phyloP scores from a whole-genome alignment of 768 basidiomycete species.

The Agrocybe pediades region DNA sequence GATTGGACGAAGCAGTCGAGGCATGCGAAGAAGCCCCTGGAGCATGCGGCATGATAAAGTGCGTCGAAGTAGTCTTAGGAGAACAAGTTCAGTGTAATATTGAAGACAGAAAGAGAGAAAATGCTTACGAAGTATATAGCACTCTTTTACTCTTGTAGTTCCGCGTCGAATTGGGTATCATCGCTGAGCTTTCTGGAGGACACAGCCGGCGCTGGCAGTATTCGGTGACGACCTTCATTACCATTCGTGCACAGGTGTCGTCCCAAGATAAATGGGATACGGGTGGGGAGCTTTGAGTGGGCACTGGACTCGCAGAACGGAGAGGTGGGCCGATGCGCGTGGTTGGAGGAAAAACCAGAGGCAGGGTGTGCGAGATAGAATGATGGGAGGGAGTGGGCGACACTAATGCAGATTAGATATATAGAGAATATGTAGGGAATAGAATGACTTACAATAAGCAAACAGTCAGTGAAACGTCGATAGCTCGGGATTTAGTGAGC shows the following conservation, averaged over 20 bases:
- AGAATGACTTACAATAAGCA: slow-evolving; percentile 60
- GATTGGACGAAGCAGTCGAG: no score
- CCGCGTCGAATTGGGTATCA: no score
- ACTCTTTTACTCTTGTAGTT: no score
- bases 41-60: no score
- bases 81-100: no score
- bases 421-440: background rate
- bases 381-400: slow-evolving; percentile 63
- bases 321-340: background rate
- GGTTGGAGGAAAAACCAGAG: background rate
- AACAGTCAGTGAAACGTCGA: slow-evolving; percentile 71
- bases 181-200: no score
- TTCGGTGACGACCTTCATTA: slow-evolving; percentile 72
- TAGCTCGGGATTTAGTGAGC: slow-evolving; percentile 57
- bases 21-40: no score
- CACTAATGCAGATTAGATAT: slow-evolving; percentile 34
- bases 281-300: background rate
- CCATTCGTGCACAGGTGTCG: slow-evolving; percentile 49
- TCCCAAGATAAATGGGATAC: slow-evolving; percentile 30
- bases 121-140: no score
- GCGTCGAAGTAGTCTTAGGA: no score
- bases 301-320: background rate
- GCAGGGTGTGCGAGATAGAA: slow-evolving; percentile 1
- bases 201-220: no score
- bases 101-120: no score